Evolutionary conservation across 495 filamentous ascomycete species (phyloP), one percentile per base, ranked within the genome.

Genomic region (Penicillium longicatenatum): DNA sequence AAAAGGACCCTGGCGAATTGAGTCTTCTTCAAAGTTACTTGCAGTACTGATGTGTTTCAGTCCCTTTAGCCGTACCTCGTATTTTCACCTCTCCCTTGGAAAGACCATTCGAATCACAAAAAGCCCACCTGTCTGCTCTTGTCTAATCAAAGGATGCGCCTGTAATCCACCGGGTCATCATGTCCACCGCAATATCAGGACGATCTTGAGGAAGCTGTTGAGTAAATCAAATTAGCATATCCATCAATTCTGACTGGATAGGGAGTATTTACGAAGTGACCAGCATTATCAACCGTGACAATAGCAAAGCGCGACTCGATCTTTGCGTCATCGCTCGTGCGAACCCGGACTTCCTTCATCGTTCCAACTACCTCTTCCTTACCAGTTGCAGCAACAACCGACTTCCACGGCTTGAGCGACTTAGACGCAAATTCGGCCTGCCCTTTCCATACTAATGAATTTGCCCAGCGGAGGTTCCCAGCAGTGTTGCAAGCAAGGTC

Each of bases 401-500:
- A 65, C 6, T 31, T 65, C 77, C 77, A 80, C 5, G 67, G 65
- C 30, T 60, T 48, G 49, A 77, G 57, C 1, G 42, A n/a, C 61
- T 72, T 69, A 2, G 75, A 67, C 0, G 66, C 53, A 62, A 80
- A 80, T 43, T 71, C 72, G 22, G 66, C 56, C 56, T 80, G 75
- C 14, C 77, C 77, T 30, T 75, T 77, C 77, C 77, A 80, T 9
- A 52, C 21, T 48, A 80, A 60, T 37, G 63, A 69, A 43, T 68
- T 63, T 6, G 74, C 67, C 77, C 77, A 78, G 0, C 70, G 63
- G 0, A 72, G 54, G 49, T 70, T 75, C 26, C 77, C 77, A 3
- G 75, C 76, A 2, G 77, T 79, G 50, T 80, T 80, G 46, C 77
- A 80, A 2, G 67, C 69, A 14, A 80, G 58, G 55, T 80, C 77